Conservation (phyloP, 106 monocot species). For the Triglochin maritima region DNA sequence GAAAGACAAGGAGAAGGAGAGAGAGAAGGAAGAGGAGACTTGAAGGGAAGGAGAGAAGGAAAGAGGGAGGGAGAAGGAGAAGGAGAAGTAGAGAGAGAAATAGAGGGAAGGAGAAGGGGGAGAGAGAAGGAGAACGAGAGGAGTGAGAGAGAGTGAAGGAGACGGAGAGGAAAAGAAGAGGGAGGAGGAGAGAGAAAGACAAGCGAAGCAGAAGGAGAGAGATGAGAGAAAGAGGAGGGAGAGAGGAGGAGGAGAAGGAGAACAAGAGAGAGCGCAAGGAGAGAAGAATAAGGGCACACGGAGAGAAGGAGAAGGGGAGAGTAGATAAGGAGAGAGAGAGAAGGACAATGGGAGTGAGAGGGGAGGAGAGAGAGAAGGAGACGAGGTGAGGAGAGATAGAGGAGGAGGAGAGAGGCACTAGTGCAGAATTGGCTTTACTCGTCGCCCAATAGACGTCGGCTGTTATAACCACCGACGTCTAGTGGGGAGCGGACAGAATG, state of each 20-base stretch:
- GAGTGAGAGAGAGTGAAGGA: not conserved
- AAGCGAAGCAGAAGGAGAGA: not conserved
- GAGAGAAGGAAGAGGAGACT: too few species aligned
- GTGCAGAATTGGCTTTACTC: too few species aligned
- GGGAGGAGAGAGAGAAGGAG: not conserved
- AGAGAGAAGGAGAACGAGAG: not conserved
- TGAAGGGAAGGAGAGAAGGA: too few species aligned
- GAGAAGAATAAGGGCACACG: not conserved
- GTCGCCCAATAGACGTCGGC: too few species aligned
- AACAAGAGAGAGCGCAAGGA: too few species aligned
- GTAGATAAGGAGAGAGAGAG: not conserved
- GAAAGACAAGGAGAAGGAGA: too few species aligned
- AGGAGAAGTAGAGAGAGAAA: too few species aligned
- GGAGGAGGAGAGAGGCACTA: not conserved
- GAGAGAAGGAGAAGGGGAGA: not conserved
- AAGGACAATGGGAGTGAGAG: too few species aligned
- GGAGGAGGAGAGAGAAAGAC: not conserved
- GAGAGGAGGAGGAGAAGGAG: not conserved
- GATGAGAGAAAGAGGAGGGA: too few species aligned
- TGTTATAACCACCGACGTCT: too few species aligned
- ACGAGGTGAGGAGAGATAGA: not conserved
- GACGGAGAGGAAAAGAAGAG: not conserved
- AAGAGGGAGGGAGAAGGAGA: too few species aligned
- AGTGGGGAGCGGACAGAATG: too few species aligned
- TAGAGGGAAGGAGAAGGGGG: not conserved